phyloP scores from a whole-genome alignment of 116 monocot genomes.

The Iris pallida region DNA sequence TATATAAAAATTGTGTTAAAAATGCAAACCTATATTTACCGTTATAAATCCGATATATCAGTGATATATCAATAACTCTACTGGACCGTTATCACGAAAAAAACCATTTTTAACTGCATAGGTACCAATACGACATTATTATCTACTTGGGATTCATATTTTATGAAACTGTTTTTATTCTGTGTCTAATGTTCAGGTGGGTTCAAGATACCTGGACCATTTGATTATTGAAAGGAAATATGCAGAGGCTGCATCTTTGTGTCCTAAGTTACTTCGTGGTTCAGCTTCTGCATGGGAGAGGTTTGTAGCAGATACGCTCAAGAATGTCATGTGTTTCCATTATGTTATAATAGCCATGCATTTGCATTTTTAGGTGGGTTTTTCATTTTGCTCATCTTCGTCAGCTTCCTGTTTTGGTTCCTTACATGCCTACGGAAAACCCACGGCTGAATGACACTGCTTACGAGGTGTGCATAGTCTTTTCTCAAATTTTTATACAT shows the following conservation, averaged over 20 bases:
- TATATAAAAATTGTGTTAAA: too few species aligned
- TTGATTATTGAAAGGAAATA: constrained; percentile 92
- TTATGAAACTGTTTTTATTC: background rate
- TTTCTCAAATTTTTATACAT: background rate
- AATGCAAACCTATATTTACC: too few species aligned
- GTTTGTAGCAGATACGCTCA: constrained; percentile 24
- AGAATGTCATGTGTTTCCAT: constrained; percentile 6
- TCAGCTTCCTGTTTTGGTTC: constrained; percentile 93
- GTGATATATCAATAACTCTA: too few species aligned
- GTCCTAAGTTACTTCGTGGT: constrained; percentile 89
- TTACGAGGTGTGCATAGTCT: constrained; percentile 64
- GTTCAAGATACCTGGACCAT: constrained; percentile 95
- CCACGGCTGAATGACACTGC: constrained; percentile 85
- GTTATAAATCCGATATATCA: too few species aligned
- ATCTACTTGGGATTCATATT: background rate
- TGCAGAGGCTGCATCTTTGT: constrained; percentile 91
- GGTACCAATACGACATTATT: too few species aligned
- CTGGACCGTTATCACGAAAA: too few species aligned
- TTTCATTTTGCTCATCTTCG: constrained; percentile 99
- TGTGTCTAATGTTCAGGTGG: constrained; percentile 50
- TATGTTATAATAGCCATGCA: constrained; percentile 10
- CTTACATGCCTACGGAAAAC: constrained; percentile 88
- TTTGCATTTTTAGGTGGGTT: constrained; percentile 70
- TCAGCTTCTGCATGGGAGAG: constrained; percentile 97
- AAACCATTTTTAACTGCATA: too few species aligned